A percentile compares a stretch with the other conserved stretches of the same genome.
These are phyloP conservation scores for Pythium volutum DNA, from an alignment of 352 stramenopile species.

Conservation along the genomic window DNA sequence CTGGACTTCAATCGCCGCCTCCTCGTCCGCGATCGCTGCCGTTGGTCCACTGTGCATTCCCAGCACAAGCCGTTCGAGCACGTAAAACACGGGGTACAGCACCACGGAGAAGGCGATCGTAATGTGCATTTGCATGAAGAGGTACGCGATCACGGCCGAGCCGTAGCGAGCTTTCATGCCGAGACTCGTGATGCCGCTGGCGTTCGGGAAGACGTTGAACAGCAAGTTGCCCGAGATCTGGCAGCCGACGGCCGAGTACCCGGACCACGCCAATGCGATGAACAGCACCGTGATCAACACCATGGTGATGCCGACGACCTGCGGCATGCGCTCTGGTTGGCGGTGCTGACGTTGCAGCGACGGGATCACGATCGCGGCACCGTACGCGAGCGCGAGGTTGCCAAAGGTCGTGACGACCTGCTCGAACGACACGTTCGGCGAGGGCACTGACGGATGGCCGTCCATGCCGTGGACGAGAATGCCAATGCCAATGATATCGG, in stretches of 20 bases:
- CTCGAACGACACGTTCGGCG: slow-evolving; percentile 26
- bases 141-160: slow-evolving; percentile 31
- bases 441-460: slow-evolving; percentile 12
- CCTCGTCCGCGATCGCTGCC: slow-evolving; percentile 17
- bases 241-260: slow-evolving; percentile 29
- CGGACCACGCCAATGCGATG: slow-evolving; percentile 26
- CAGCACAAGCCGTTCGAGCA: slow-evolving; percentile 28
- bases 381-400: slow-evolving; percentile 39
- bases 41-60: slow-evolving; percentile 25
- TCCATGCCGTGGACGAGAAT: slow-evolving; percentile 31
- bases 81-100: slow-evolving; percentile 32
- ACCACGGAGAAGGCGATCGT: slow-evolving; percentile 37
- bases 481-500: slow-evolving; percentile 27
- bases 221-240: slow-evolving; percentile 42
- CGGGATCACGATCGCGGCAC: slow-evolving; percentile 40
- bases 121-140: slow-evolving; percentile 48
- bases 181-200: slow-evolving; percentile 9
- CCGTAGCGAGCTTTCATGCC: slow-evolving; percentile 21
- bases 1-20: slow-evolving; percentile 12
- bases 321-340: slow-evolving; percentile 34
- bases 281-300: slow-evolving; percentile 33
- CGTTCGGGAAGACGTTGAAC: slow-evolving; percentile 21
- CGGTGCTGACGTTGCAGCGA: slow-evolving; percentile 33
- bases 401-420: slow-evolving; percentile 34
- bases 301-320: slow-evolving; percentile 33